phyloP scores from a whole-genome alignment of 192 early-diverging fungal genomes.

The Backusella parvicylindrica region DNA sequence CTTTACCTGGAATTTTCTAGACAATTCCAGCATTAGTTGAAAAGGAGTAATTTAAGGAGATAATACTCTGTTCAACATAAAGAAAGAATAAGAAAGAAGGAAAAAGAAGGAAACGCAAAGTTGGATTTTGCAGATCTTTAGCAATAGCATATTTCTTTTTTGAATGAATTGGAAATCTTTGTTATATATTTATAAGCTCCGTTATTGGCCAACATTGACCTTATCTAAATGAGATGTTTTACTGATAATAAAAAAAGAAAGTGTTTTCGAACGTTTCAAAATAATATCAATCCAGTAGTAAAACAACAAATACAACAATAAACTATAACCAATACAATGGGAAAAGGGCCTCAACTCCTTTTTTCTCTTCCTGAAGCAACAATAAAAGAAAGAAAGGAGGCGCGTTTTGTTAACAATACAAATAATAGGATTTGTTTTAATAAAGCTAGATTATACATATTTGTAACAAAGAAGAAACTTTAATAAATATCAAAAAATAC shows the following conservation, averaged over 20 bases:
- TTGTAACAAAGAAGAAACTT: neutral
- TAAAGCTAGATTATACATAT: conserved; percentile 1
- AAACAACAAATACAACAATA: neutral
- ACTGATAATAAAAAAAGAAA: neutral
- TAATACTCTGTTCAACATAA: neutral
- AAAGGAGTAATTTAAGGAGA: neutral
- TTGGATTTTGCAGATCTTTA: neutral
- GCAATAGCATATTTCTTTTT: neutral
- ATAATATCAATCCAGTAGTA: neutral
- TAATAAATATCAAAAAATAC: neutral
- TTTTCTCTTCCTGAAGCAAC: neutral
- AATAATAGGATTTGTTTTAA: neutral
- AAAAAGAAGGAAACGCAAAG: neutral
- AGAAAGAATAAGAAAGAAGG: neutral
- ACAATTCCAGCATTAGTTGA: neutral
- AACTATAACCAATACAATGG: neutral
- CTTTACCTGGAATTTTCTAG: neutral
- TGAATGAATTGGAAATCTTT: neutral
- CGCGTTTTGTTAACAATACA: neutral
- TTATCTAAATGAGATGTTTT: neutral
- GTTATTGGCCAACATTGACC: neutral
- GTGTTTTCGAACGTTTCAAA: neutral
- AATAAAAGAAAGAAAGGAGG: conserved; percentile 1
- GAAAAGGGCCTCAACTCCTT: neutral
- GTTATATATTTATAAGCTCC: neutral